These are phyloP conservation scores for Podila verticillata DNA, from an alignment of 192 early-diverging fungal genomes.

Conservation along the genomic window DNA sequence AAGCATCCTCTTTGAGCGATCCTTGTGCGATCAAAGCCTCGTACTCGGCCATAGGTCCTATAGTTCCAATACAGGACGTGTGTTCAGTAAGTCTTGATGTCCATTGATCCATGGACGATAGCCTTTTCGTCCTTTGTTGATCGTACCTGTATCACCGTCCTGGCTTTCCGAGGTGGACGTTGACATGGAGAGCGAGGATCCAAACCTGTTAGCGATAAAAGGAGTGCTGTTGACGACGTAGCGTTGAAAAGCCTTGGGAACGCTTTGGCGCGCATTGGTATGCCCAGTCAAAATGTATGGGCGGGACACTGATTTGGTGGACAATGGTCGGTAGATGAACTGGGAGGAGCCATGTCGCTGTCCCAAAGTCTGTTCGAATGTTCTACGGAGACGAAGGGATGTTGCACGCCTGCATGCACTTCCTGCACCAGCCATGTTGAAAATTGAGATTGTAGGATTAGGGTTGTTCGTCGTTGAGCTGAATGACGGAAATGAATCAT, in stretches of 20 bases:
- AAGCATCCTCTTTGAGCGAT: slow-evolving; percentile 69
- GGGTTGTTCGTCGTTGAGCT: no score
- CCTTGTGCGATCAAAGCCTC: slow-evolving; percentile 59
- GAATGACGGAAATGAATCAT: no score
- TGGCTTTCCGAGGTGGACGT: no score
- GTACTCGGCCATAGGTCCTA: slow-evolving; percentile 58
- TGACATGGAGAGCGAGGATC: no score
- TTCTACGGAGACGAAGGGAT: not conserved
- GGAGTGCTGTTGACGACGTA: slow-evolving; percentile 20
- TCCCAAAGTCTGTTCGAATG: not conserved
- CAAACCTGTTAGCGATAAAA: slow-evolving; percentile 7
- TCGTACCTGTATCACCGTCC: no score
- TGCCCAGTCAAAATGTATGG: not conserved
- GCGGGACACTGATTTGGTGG: not conserved
- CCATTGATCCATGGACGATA: not conserved
- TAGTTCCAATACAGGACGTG: not conserved
- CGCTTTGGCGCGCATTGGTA: not conserved
- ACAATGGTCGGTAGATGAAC: not conserved
- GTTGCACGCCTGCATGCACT: slow-evolving; percentile 7
- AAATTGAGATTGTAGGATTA: not conserved
- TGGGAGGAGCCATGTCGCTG: not conserved
- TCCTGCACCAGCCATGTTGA: slow-evolving; percentile 7
- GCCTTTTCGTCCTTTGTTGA: no score
- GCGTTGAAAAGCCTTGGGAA: not conserved
- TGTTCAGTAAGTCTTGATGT: not conserved